Percentiles rank a stretch among this genome's conserved stretches.
Evolutionary conservation across 2,329 filamentous ascomycete genomes (phyloP).

Genomic region (Alternaria incomplexa): DNA sequence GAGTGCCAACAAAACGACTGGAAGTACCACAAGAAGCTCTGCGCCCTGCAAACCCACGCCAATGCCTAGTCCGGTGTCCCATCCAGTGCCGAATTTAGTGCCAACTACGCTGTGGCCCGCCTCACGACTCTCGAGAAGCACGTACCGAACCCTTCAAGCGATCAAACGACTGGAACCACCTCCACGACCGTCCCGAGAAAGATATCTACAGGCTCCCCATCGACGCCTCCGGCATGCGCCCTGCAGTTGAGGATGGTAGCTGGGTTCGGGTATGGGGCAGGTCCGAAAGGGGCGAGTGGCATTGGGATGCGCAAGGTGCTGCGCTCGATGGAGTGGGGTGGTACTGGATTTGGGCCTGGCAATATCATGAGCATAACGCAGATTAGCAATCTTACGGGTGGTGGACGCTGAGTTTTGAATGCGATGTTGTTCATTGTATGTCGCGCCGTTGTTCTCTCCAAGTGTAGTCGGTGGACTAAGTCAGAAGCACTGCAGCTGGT

Average conservation of each 20-base stretch:
- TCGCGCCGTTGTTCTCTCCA: too few species aligned
- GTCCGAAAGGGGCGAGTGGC: slow-evolving; percentile 22
- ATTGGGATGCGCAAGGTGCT: slow-evolving; percentile 22
- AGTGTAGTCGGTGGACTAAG: too few species aligned
- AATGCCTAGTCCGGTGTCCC: background rate
- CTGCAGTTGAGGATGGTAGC: slow-evolving; percentile 39
- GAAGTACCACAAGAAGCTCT: slow-evolving; percentile 44
- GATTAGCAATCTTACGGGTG: background rate
- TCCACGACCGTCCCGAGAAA: slow-evolving; percentile 31
- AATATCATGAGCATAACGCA: slow-evolving; percentile 11
- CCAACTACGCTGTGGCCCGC: slow-evolving; percentile 1
- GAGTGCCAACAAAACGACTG: slow-evolving; percentile 44
- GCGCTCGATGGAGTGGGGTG: slow-evolving; percentile 24
- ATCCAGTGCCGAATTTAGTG: slow-evolving; percentile 4
- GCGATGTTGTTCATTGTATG: too few species aligned
- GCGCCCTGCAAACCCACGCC: slow-evolving; percentile 9
- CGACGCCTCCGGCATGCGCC: slow-evolving; percentile 37
- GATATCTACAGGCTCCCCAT: slow-evolving; percentile 41
- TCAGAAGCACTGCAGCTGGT: too few species aligned
- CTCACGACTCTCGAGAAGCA: slow-evolving; percentile 20
- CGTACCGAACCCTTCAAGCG: slow-evolving; percentile 29
- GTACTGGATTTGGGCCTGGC: background rate
- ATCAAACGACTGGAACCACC: slow-evolving; percentile 27
- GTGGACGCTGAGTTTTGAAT: background rate
- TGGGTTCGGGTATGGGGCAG: slow-evolving; percentile 22